Evolutionary conservation across 805 yeast genomes (phyloP), one percentile per base, ranked within the genome.

Genomic region (Ogataea trehalophila): DNA sequence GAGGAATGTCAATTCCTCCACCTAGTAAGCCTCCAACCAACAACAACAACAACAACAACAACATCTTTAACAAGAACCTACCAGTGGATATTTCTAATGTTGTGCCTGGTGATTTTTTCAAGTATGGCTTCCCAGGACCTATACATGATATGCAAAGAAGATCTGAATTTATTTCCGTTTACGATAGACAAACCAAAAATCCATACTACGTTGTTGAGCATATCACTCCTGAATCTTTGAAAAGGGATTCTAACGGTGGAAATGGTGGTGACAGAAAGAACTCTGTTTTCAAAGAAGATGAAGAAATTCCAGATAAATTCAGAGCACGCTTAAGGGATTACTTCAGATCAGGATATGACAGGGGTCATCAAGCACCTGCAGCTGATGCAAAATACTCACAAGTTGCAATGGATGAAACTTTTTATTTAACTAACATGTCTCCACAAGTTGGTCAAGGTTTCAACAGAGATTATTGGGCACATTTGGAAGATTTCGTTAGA

Each of bases 361-460:
- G 98, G 54, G 99, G 99, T 6, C 99, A 94, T 67, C 89, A 87
- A 59, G 97, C 96, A 0, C 97, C 99, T 3, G 99, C 99, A 5
- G 98, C 98, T 0, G 87, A 94, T 65, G 97, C 98, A 23, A 90
- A 88, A 63, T 94, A 81, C 69, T 80, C 81, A 33, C 99, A 94
- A 67, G 57, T 64, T 17, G 97, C 97, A 17, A 92, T 94, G 98
- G 85, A 94, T 67, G 96, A 92, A 65, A 94, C 99, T 0, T 94
- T 94, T 61, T 80, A 73, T 53, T 71, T 94, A 57, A 84, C 96
- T 6, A 94, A 94, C 67, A 92, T 94, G 76, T 80, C 95, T 7
- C 99, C 99, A 1, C 99, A 94, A 66, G 96, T 94, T 4, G 99
- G 99, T 4, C 95, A 85, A 5, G 99, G 99, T 0, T 94, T 94